These are phyloP conservation scores for Colletotrichum cereale DNA, from an alignment of 2,329 filamentous ascomycete species.

Conservation along the genomic window DNA sequence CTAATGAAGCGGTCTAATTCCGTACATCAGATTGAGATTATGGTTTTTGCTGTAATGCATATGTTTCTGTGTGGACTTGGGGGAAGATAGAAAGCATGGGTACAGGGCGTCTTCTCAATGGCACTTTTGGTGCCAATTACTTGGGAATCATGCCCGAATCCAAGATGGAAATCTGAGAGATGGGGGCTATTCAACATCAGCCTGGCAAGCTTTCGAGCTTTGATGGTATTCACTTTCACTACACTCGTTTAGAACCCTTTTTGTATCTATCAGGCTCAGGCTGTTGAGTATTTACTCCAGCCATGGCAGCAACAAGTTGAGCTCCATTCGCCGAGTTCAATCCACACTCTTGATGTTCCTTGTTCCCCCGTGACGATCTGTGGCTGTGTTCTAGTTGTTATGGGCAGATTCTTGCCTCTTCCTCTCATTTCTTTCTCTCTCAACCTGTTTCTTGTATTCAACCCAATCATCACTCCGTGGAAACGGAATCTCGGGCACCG, in stretches of 20 bases:
- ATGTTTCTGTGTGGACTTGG: neutral
- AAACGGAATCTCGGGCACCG: constrained; percentile 43
- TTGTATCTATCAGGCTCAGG: neutral
- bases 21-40: neutral
- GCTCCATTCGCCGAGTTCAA: neutral
- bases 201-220: constrained; percentile 26
- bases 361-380: no score
- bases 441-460: constrained; percentile 46
- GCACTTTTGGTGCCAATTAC: constrained; percentile 3
- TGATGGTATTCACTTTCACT: constrained; percentile 19
- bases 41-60: constrained; percentile 4
- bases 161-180: constrained; percentile 17
- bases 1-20: constrained; percentile 15
- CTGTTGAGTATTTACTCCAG: constrained; percentile 30
- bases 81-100: neutral
- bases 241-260: constrained; percentile 16
- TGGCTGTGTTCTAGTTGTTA: neutral
- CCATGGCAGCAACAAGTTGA: constrained; percentile 16
- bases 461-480: constrained; percentile 49
- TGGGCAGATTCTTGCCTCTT: neutral
- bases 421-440: constrained; percentile 34
- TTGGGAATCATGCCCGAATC: neutral
- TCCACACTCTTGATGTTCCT: neutral
- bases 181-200: constrained; percentile 41
- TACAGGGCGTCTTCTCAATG: neutral